Conservation (phyloP, 768 basidiomycete species). For the Termitomyces heimii region DNA sequence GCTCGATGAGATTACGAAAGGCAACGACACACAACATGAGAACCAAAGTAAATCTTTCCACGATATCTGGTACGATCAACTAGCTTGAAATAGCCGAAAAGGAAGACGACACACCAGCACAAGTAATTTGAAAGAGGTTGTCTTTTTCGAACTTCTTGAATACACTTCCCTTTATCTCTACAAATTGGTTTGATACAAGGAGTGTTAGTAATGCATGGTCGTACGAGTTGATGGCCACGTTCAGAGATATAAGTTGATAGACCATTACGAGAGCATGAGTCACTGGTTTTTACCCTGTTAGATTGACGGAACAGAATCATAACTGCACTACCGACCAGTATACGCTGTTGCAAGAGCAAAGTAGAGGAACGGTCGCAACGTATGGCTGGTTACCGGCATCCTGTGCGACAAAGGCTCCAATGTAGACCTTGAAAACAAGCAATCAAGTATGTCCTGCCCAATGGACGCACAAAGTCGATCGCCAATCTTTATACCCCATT, state of each 20-base stretch:
- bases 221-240: slow-evolving; percentile 97
- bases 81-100: background rate
- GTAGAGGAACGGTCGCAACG: slow-evolving; percentile 76
- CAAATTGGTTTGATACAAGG: slow-evolving; percentile 96
- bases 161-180: slow-evolving; percentile 98
- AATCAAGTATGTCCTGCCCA: slow-evolving; percentile 96
- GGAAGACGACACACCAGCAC: slow-evolving; percentile 64
- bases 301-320: background rate
- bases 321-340: slow-evolving; percentile 39
- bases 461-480: slow-evolving; percentile 93
- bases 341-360: slow-evolving; percentile 81
- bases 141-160: slow-evolving; percentile 99
- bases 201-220: slow-evolving; percentile 93
- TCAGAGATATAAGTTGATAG: slow-evolving; percentile 90
- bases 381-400: slow-evolving; percentile 53
- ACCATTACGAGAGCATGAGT: slow-evolving; percentile 92
- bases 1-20: slow-evolving; percentile 90
- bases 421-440: slow-evolving; percentile 90
- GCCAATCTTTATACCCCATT: slow-evolving; percentile 64
- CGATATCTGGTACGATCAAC: slow-evolving; percentile 70
- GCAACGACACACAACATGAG: slow-evolving; percentile 91
- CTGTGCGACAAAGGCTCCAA: slow-evolving; percentile 66
- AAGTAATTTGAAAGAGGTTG: slow-evolving; percentile 96
- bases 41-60: slow-evolving; percentile 89
- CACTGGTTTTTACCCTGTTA: slow-evolving; percentile 38